Base-by-base conservation (phyloP, 2,329 filamentous ascomycete species). In the Colletotrichum coccodes region DNA sequence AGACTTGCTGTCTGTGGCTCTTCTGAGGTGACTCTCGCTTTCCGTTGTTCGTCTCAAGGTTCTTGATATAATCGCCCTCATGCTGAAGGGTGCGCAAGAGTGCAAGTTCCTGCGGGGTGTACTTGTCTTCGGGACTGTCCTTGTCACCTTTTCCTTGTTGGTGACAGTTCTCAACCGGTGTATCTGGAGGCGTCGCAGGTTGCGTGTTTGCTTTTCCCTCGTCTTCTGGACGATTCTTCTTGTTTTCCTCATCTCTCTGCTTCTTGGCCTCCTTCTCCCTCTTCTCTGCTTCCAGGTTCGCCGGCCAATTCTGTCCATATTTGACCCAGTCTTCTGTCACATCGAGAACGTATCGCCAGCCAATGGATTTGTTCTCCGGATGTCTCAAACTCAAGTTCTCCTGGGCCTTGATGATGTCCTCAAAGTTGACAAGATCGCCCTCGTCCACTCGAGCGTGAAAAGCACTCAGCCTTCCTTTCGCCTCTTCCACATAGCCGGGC, bases 301-400 rank as follows among this genome's bases (percentile, higher is more conserved):
- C 79, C 0, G 83, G 84, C 85, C 85, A 87, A 1, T 79, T 72
- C 68, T 87, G 78, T 8, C 79, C 72, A 42, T 83, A 79, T 73
- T 85, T 87, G 63, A 87, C 78, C 75, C 80, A 84, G 58, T 84
- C 79, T 65, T 87, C 85, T 0, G 83, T 83, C 11, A 79, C 78
- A 40, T 86, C 77, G 0, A 87, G 75, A 12, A 86, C 82, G 71
- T 83, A 86, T 40, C 85, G 77, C 85, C 85, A 87, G 8, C 83
- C 82, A 5, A 79, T 59, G 4, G 83, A 82, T 60, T 81, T 80
- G 36, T 83, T 79, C 21, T 83, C 78, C 0, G 84, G 83, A 50
- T 81, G 75, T 1, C 77, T 70, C 4, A 86, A 71, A 72, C 84
- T 81, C 47, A 84, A 80, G 66, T 86, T 80, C 74, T 84, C 60